These are phyloP conservation scores for Dillenia suffruticosa DNA, from an alignment of 164 flowering plant genomes.

Conservation along the genomic window DNA sequence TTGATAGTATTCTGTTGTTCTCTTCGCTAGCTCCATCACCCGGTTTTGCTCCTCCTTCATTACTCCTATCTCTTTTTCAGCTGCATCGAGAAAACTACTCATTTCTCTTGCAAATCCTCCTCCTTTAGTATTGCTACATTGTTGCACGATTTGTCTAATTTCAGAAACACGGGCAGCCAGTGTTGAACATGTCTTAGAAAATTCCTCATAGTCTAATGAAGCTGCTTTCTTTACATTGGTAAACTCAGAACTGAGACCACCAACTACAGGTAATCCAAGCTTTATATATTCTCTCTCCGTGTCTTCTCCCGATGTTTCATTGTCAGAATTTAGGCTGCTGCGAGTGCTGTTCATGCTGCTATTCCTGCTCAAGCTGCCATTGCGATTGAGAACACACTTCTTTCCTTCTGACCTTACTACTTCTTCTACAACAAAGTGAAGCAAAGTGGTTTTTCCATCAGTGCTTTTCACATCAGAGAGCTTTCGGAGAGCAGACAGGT, in stretches of 20 bases:
- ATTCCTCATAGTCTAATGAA: slow-evolving; percentile 37
- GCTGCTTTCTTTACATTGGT: slow-evolving; percentile 71
- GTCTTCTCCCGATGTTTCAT: slow-evolving; percentile 23
- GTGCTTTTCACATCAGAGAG: slow-evolving; percentile 75
- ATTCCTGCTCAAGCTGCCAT: slow-evolving; percentile 21
- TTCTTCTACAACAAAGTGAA: slow-evolving; percentile 78
- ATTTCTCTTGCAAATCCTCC: slow-evolving; percentile 51
- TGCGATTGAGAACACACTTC: slow-evolving; percentile 42
- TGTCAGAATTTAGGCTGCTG: slow-evolving; percentile 11
- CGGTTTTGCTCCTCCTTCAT: slow-evolving; percentile 51
- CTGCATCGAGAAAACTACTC: slow-evolving; percentile 49
- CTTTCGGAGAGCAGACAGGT: slow-evolving; percentile 54
- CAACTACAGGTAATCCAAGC: slow-evolving; percentile 59
- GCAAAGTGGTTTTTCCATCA: slow-evolving; percentile 75
- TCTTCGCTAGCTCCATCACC: slow-evolving; percentile 63
- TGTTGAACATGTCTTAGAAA: slow-evolving; percentile 23
- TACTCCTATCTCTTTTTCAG: slow-evolving; percentile 54
- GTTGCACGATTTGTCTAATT: slow-evolving; percentile 20
- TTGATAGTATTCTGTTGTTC: slow-evolving; percentile 71
- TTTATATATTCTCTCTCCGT: slow-evolving; percentile 47
- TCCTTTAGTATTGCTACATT: slow-evolving; percentile 13
- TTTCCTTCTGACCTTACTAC: slow-evolving; percentile 71
- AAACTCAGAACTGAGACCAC: slow-evolving; percentile 56
- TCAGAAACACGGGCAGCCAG: slow-evolving; percentile 31
- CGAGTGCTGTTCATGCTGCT: slow-evolving; percentile 11